A percentile compares a stretch with the other conserved stretches of the same genome.
Evolutionary conservation across 2,329 filamentous ascomycete genomes (phyloP).

Genomic region (Pestalotiopsis sp.): DNA sequence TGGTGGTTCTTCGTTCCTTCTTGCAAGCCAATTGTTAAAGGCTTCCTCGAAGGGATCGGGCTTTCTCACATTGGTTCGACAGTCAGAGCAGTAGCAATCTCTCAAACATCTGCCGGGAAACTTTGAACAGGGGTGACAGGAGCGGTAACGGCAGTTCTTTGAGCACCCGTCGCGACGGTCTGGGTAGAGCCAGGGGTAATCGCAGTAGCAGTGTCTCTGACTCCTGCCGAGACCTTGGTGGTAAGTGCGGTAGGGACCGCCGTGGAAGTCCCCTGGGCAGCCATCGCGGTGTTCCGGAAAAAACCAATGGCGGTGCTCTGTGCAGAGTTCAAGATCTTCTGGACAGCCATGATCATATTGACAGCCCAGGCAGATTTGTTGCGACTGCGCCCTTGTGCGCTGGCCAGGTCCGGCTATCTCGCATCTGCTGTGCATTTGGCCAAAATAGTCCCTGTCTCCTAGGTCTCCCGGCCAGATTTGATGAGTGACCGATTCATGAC

Average conservation of each 20-base stretch:
- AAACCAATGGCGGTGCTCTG: neutral
- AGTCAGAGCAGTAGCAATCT: neutral
- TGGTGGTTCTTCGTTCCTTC: neutral
- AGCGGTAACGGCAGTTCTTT: neutral
- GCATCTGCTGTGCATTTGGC: neutral
- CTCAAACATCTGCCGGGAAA: too few species aligned
- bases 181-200: neutral
- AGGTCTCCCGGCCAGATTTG: neutral
- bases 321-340: neutral
- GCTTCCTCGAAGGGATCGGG: neutral
- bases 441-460: neutral
- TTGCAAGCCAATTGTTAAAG: neutral
- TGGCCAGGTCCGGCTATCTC: too few species aligned
- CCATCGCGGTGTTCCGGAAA: neutral
- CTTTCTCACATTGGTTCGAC: neutral
- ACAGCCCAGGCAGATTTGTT: neutral
- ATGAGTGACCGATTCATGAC: neutral
- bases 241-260: neutral
- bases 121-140: too few species aligned
- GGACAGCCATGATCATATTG: neutral
- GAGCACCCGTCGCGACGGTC: too few species aligned
- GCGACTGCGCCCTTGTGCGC: too few species aligned
- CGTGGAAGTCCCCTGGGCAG: neutral
- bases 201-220: neutral
- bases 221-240: neutral